Percentiles rank a stretch among this genome's conserved stretches.
phyloP scores from a whole-genome alignment of 805 yeast genomes.

The Jamesozyma lodderae region DNA sequence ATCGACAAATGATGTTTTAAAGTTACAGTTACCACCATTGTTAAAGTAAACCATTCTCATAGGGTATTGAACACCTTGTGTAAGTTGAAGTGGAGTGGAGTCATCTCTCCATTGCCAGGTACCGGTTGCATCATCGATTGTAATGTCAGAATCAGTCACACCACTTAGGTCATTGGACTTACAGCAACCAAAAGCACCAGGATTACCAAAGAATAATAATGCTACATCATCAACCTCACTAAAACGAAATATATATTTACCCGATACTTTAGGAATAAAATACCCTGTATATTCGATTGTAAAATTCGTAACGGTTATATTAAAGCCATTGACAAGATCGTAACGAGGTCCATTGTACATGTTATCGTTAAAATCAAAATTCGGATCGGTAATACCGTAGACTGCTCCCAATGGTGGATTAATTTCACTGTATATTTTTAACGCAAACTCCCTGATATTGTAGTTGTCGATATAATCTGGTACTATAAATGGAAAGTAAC shows the following conservation, averaged over 20 bases:
- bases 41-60: conserved; percentile 14
- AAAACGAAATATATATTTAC: conserved; percentile 24
- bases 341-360: neutral
- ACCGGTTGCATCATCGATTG: neutral
- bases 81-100: neutral
- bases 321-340: conserved; percentile 10
- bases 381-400: neutral
- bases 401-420: neutral
- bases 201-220: conserved; percentile 24
- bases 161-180: neutral
- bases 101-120: neutral
- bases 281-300: conserved; percentile 25
- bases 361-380: neutral
- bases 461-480: too few species aligned
- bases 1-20: conserved; percentile 2
- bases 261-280: conserved; percentile 24
- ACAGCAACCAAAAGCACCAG: conserved; percentile 31
- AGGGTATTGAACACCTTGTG: conserved; percentile 12
- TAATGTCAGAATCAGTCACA: neutral
- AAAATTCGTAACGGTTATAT: conserved; percentile 13
- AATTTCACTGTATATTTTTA: too few species aligned
- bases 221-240: conserved; percentile 27
- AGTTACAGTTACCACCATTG: conserved; percentile 1
- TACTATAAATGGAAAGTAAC: neutral
- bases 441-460: too few species aligned